phyloP scores from a whole-genome alignment of 139 green algal species.

The Deuterostichococcus epilithicus region DNA sequence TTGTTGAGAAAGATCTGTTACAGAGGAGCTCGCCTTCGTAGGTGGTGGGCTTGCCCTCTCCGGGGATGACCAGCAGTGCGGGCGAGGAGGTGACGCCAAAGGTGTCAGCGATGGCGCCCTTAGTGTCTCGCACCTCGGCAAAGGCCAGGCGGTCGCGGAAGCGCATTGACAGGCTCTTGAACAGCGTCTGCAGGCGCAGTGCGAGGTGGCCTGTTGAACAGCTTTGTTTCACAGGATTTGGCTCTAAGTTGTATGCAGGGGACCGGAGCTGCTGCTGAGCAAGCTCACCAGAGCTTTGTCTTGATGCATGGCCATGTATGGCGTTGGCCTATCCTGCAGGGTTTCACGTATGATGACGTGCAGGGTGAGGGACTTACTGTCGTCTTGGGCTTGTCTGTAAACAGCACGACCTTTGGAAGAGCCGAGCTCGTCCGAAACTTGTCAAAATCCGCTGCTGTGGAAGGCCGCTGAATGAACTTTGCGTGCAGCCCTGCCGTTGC shows the following conservation, averaged over 20 bases:
- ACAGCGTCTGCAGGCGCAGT: constrained; percentile 8
- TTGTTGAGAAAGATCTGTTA: not conserved
- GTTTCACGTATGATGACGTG: not conserved
- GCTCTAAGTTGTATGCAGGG: no score
- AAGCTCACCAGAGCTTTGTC: no score
- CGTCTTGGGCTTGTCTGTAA: constrained; percentile 23
- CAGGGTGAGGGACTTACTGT: not conserved
- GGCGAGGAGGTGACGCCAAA: constrained; percentile 10
- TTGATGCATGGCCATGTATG: no score
- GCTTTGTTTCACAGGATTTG: no score
- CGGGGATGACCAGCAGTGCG: constrained; percentile 18
- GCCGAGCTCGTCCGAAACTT: constrained; percentile 4
- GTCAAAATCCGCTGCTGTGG: constrained; percentile 3
- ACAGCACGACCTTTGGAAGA: constrained; percentile 29
- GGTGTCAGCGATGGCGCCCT: not conserved
- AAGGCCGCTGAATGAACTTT: constrained; percentile 1
- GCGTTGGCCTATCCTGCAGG: no score
- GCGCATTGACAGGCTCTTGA: constrained; percentile 32
- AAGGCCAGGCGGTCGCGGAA: constrained; percentile 29
- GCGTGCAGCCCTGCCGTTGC: not conserved
- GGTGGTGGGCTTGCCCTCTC: constrained; percentile 4
- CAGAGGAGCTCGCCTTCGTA: constrained; percentile 16
- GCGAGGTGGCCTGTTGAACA: no score
- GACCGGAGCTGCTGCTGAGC: no score
- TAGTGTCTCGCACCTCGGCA: constrained; percentile 13